Percentiles rank a stretch among this genome's conserved stretches.
Conservation (phyloP, 352 stramenopile genomes). For the Phytophthora pini region DNA sequence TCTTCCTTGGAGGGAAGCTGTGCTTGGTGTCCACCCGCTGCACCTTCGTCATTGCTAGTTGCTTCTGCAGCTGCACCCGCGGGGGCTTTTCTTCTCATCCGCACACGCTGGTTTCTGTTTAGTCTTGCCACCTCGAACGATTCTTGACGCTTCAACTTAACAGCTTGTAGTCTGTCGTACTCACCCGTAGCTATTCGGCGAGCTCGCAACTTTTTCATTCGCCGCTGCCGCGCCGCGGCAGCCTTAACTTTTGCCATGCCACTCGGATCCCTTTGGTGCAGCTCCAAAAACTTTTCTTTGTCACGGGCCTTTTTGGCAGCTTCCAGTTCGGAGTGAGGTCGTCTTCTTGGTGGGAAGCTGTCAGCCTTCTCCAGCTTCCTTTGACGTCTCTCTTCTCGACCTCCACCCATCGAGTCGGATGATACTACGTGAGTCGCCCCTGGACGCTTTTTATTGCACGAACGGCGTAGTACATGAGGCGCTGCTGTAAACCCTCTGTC, state of each 20-base stretch:
- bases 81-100: conserved; percentile 14
- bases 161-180: conserved; percentile 6
- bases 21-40: background rate
- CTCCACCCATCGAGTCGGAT: background rate
- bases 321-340: conserved; percentile 1
- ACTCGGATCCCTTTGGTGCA: background rate
- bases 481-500: background rate
- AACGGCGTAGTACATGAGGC: background rate
- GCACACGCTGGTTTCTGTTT: conserved; percentile 15
- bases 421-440: background rate
- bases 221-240: conserved; percentile 6
- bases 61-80: background rate
- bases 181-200: conserved; percentile 27
- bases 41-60: background rate
- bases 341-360: conserved; percentile 7
- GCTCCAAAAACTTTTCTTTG: background rate
- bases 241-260: conserved; percentile 12
- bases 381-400: background rate
- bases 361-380: background rate
- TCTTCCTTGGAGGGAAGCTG: background rate
- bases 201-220: conserved; percentile 26
- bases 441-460: background rate
- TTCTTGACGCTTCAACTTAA: conserved; percentile 23
- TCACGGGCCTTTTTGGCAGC: background rate
- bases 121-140: conserved; percentile 2